A percentile compares a stretch with the other conserved stretches of the same genome.
Conservation (phyloP, 164 flowering plant species). For the Tetracentron sinense region DNA sequence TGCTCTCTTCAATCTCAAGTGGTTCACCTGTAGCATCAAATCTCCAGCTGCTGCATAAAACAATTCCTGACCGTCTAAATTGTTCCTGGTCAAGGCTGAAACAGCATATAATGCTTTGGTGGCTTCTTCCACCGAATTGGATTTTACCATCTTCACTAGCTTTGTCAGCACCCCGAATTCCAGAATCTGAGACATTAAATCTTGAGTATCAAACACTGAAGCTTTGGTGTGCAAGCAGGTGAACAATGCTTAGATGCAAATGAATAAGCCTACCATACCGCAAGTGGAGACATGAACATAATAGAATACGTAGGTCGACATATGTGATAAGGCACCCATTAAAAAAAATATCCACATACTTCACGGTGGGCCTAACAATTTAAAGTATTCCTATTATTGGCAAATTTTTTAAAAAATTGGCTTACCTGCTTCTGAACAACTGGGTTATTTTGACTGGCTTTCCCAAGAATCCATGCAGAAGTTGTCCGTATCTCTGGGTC, state of each 20-base stretch:
- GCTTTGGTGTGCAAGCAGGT: not conserved
- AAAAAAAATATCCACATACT: no score
- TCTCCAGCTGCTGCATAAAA: conserved; percentile 69
- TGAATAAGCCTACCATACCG: not conserved
- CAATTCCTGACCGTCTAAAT: conserved; percentile 56
- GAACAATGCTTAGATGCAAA: not conserved
- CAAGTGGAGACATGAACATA: not conserved
- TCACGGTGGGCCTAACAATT: no score
- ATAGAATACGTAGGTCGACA: not conserved
- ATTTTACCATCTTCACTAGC: conserved; percentile 68
- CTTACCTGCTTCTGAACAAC: conserved; percentile 77
- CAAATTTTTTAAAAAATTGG: not conserved
- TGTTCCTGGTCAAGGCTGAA: conserved; percentile 77
- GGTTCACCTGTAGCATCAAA: conserved; percentile 68
- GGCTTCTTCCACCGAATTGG: conserved; percentile 66
- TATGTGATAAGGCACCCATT: not conserved
- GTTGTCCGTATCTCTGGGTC: conserved; percentile 53
- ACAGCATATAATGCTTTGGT: conserved; percentile 83
- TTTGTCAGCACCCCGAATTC: conserved; percentile 62
- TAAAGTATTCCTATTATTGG: no score
- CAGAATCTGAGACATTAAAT: conserved; percentile 42
- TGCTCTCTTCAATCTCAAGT: not conserved
- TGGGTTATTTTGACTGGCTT: conserved; percentile 88
- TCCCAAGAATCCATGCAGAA: conserved; percentile 91
- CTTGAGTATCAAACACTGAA: conserved; percentile 8